Conservation (phyloP, 2,329 filamentous ascomycete species). For the Phyllosticta ampelicida region DNA sequence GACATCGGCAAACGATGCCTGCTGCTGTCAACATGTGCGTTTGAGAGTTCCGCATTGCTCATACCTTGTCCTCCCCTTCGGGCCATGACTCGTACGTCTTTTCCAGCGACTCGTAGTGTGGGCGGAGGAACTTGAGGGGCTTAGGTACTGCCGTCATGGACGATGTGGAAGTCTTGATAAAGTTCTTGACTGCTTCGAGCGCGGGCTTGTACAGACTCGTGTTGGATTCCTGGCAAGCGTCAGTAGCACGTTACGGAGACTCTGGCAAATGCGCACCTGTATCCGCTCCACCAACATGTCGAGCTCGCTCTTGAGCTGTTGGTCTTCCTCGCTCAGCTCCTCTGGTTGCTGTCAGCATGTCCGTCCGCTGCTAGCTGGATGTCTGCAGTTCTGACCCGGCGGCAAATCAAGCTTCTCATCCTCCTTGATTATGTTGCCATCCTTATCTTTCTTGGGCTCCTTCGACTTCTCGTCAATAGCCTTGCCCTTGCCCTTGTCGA, state of each 20-base stretch:
- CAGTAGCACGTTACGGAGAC: neutral
- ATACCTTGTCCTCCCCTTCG: slow-evolving; percentile 68
- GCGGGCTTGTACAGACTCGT: slow-evolving; percentile 80
- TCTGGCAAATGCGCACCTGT: slow-evolving; percentile 47
- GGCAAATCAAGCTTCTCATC: slow-evolving; percentile 65
- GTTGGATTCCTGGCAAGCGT: slow-evolving; percentile 56
- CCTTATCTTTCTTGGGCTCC: slow-evolving; percentile 52
- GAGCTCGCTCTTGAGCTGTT: slow-evolving; percentile 94
- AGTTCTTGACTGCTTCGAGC: slow-evolving; percentile 92
- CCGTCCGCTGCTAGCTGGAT: neutral
- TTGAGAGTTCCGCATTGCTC: neutral
- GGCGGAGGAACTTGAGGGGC: slow-evolving; percentile 92
- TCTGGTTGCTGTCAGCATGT: slow-evolving; percentile 39
- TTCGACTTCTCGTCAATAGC: slow-evolving; percentile 54
- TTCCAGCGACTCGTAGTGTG: slow-evolving; percentile 84
- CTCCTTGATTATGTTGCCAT: slow-evolving; percentile 59
- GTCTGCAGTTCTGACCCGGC: slow-evolving; percentile 39
- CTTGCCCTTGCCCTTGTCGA: slow-evolving; percentile 96
- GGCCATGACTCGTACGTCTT: slow-evolving; percentile 87
- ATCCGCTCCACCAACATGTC: slow-evolving; percentile 96
- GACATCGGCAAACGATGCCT: slow-evolving; percentile 78
- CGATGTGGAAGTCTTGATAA: slow-evolving; percentile 97
- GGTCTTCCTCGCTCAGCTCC: slow-evolving; percentile 94
- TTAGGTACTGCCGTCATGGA: slow-evolving; percentile 99
- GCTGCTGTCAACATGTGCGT: slow-evolving; percentile 15